phyloP scores from a whole-genome alignment of 805 yeast species.

The Lipomyces sp. region DNA sequence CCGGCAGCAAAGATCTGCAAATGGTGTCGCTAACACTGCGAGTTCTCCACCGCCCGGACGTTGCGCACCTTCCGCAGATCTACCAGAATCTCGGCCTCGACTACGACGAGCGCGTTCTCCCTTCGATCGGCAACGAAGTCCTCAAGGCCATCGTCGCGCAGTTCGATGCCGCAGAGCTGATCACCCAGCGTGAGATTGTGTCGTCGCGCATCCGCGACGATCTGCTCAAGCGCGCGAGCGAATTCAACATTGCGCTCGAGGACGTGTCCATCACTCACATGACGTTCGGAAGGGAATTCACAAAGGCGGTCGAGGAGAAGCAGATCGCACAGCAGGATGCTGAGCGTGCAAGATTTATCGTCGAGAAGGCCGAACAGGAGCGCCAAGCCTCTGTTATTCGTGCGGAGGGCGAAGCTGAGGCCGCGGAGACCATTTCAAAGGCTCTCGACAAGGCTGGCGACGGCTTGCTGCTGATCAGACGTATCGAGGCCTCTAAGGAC shows the following conservation, averaged over 20 bases:
- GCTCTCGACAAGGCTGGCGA: slow-evolving; percentile 94
- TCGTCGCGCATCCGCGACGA: slow-evolving; percentile 86
- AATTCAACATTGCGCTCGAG: slow-evolving; percentile 86
- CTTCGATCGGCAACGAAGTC: slow-evolving; percentile 90
- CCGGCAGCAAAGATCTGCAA: slow-evolving; percentile 96
- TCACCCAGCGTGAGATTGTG: slow-evolving; percentile 94
- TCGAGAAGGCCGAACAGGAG: slow-evolving; percentile 96
- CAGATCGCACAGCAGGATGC: slow-evolving; percentile 99
- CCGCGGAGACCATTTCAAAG: slow-evolving; percentile 90
- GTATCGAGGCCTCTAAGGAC: slow-evolving; percentile 95
- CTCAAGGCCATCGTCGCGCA: slow-evolving; percentile 88
- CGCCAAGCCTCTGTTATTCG: slow-evolving; percentile 90
- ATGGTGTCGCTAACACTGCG: slow-evolving; percentile 90
- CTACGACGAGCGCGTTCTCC: slow-evolving; percentile 90
- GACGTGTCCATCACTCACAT: slow-evolving; percentile 97
- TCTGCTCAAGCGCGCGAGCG: slow-evolving; percentile 73
- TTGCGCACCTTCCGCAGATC: slow-evolving; percentile 71
- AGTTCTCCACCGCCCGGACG: slow-evolving; percentile 92
- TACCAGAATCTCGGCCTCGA: slow-evolving; percentile 91
- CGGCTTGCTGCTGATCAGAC: slow-evolving; percentile 86
- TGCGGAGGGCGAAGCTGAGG: slow-evolving; percentile 99
- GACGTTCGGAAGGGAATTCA: slow-evolving; percentile 95
- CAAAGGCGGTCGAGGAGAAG: slow-evolving; percentile 97
- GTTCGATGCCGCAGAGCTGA: slow-evolving; percentile 93
- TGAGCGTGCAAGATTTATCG: slow-evolving; percentile 88